phyloP scores from a whole-genome alignment of 306 rosid genomes.

The Abrus precatorius region DNA sequence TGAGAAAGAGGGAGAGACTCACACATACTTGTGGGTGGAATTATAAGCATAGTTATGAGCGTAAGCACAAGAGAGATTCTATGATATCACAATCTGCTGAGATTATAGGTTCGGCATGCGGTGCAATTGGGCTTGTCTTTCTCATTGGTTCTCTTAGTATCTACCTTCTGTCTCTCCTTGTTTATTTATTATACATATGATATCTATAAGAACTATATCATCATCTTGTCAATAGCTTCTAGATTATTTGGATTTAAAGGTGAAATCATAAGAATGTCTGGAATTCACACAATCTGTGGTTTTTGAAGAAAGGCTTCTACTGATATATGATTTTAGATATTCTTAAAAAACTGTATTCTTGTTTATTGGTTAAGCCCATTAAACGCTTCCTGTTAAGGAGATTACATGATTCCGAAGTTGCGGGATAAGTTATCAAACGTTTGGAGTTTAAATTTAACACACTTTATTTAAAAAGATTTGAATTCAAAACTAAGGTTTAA shows the following conservation, averaged over 20 bases:
- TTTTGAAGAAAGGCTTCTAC: background rate
- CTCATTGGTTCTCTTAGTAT: conserved; percentile 57
- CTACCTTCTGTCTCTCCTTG: conserved; percentile 53
- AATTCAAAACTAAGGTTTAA: background rate
- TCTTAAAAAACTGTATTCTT: background rate
- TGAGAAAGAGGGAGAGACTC: conserved; percentile 53
- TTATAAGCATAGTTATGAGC: conserved; percentile 40
- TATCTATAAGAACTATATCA: background rate
- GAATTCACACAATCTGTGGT: background rate
- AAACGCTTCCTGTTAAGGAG: too few species aligned
- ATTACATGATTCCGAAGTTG: too few species aligned
- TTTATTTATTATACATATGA: conserved; percentile 23
- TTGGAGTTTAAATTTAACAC: background rate
- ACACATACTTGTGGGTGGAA: conserved; percentile 50
- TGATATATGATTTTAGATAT: background rate
- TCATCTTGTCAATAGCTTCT: background rate
- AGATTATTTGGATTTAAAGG: background rate
- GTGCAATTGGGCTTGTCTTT: conserved; percentile 62
- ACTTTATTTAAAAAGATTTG: background rate
- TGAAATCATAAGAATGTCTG: background rate
- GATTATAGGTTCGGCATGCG: conserved; percentile 52
- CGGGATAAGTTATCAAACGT: background rate
- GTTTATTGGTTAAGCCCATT: too few species aligned
- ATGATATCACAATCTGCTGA: conserved; percentile 43
- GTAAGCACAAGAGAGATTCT: conserved; percentile 27